Conservation (phyloP, 805 yeast genomes). For the Vanderwaltozyma polyspora region DNA sequence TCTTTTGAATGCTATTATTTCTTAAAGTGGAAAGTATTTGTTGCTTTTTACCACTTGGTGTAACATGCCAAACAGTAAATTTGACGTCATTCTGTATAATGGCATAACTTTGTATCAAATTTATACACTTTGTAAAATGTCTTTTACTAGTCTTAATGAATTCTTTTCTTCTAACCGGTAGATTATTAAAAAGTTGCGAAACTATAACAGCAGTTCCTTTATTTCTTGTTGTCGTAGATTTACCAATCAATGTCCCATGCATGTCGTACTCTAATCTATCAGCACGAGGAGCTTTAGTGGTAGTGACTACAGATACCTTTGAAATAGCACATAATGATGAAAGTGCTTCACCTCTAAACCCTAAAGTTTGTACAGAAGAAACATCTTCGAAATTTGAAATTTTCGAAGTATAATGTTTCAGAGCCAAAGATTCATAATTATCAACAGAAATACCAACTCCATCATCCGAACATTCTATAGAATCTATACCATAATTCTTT, state of each 20-base stretch:
- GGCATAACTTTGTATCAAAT: conserved; percentile 55
- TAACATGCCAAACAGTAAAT: conserved; percentile 47
- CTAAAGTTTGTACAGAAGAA: conserved; percentile 41
- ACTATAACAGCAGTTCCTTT: conserved; percentile 62
- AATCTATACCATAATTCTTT: conserved; percentile 60
- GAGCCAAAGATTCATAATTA: conserved; percentile 45
- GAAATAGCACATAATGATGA: conserved; percentile 55
- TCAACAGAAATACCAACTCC: conserved; percentile 49
- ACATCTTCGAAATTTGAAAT: conserved; percentile 46
- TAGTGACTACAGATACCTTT: conserved; percentile 38
- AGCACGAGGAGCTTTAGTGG: conserved; percentile 47
- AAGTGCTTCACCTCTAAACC: conserved; percentile 76
- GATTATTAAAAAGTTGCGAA: conserved; percentile 44
- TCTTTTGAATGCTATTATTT: conserved; percentile 36
- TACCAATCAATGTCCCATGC: conserved; percentile 39
- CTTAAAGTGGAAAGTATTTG: conserved; percentile 52
- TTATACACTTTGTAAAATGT: conserved; percentile 62
- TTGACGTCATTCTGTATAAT: conserved; percentile 48
- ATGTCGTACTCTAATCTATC: conserved; percentile 41
- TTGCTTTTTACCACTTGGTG: conserved; percentile 37
- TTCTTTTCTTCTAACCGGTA: conserved; percentile 79
- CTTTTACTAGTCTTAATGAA: conserved; percentile 53
- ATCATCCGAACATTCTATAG: conserved; percentile 57
- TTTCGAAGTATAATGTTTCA: conserved; percentile 62
- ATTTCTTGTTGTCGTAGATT: conserved; percentile 38